A percentile compares a stretch with the other conserved stretches of the same genome.
These are phyloP conservation scores for Stentor roeselii DNA, from an alignment of 73 alveolate genomes.

Conservation along the genomic window DNA sequence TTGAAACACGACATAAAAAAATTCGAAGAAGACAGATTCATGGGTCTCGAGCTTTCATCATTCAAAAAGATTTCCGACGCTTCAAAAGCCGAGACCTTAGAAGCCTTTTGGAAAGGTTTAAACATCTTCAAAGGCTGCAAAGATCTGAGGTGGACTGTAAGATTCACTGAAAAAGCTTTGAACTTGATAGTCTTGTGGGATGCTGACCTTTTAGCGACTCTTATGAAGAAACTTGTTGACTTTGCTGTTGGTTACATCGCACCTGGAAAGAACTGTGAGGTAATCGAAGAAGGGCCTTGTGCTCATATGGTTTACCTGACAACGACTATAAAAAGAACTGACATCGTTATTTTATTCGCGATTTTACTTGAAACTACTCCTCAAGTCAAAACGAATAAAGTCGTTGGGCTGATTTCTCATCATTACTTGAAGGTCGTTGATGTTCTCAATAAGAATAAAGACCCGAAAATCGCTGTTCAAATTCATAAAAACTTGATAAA, in stretches of 20 bases:
- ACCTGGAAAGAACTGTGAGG: not conserved
- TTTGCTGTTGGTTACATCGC: not conserved
- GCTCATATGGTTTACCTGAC: not conserved
- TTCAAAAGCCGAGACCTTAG: not conserved
- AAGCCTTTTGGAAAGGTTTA: not conserved
- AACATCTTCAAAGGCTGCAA: not conserved
- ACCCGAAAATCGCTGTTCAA: not conserved
- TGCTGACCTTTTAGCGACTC: not conserved
- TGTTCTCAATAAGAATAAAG: not conserved
- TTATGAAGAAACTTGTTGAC: not conserved
- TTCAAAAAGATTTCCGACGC: not conserved
- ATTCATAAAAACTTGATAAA: not conserved
- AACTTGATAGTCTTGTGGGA: not conserved
- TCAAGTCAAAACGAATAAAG: not conserved
- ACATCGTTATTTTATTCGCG: not conserved
- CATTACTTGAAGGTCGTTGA: not conserved
- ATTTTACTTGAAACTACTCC: not conserved
- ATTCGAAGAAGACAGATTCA: not conserved
- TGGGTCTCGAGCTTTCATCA: not conserved
- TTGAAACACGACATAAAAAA: not conserved
- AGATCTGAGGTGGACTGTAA: not conserved
- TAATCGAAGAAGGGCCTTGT: constrained; percentile 14
- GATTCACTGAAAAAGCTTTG: not conserved
- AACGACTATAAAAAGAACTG: not conserved
- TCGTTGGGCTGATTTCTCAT: not conserved